phyloP scores from a whole-genome alignment of 352 stramenopile genomes.

The Pythium brachiatum region DNA sequence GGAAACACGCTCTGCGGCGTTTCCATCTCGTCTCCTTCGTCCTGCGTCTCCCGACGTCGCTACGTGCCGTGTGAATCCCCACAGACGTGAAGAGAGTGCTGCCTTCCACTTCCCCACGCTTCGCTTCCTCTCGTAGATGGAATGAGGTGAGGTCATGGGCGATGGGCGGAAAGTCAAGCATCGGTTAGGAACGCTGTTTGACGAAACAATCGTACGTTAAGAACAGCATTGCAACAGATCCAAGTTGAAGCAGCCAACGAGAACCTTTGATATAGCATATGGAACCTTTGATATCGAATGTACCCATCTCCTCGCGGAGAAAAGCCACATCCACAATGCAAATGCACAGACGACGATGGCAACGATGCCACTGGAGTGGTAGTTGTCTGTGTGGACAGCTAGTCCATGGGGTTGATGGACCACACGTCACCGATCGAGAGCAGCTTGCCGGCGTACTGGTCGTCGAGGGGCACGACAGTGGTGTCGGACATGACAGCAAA shows the following conservation, averaged over 20 bases:
- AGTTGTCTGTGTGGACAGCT: background rate
- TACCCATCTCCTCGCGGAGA: slow-evolving; percentile 4
- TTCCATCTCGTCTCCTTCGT: slow-evolving; percentile 23
- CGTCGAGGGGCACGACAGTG: slow-evolving; percentile 25
- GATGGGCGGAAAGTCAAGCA: background rate
- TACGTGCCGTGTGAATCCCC: background rate
- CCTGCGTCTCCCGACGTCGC: background rate
- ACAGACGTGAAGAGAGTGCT: background rate
- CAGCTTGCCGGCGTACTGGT: slow-evolving; percentile 29
- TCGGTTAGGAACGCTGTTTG: slow-evolving; percentile 19
- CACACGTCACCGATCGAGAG: slow-evolving; percentile 5
- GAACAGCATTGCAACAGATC: background rate
- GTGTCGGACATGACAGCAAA: slow-evolving; percentile 30
- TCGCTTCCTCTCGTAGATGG: background rate
- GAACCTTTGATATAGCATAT: background rate
- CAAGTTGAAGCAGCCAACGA: slow-evolving; percentile 16
- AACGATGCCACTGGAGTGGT: background rate
- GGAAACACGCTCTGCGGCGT: slow-evolving; percentile 33
- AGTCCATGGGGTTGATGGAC: slow-evolving; percentile 30
- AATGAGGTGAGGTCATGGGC: background rate
- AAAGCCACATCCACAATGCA: background rate
- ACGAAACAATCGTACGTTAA: slow-evolving; percentile 18
- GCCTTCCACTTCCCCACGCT: background rate
- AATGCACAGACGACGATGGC: too few relatives aligned
- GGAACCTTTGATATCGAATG: slow-evolving; percentile 5